Base-by-base conservation (phyloP, 352 stramenopile species). In the Aphanomyces astaci region DNA sequence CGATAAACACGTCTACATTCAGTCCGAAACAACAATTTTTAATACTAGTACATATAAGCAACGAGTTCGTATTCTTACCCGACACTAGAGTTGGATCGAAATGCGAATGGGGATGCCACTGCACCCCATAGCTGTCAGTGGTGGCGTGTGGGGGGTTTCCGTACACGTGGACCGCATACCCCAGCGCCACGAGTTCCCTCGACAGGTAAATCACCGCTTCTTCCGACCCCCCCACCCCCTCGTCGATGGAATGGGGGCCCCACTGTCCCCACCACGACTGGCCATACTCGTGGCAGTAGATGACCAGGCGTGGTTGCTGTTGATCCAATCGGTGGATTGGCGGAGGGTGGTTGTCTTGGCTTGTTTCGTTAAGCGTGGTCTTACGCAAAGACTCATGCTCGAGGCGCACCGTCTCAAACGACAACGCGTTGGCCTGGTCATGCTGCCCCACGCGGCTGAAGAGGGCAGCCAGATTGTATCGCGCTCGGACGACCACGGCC, bases 201-300 rank as follows among this genome's bases (percentile, higher is more conserved):
- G 89, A 73, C 15, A 98, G 66, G 65, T 95, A 96, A 22, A 97
- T 81, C 0, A 97, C 90, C 0, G 91, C 87, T 76, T 97, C 90
- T 71, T 98, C 92, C 5, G 88, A 97, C 0, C 92, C 92, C 28
- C 92, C 92, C 17, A 97, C 76, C 7, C 88, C 91, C 0, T 60
- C 75, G 13, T 36, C 31, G 3, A 93, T 72, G 1, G 84, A 95
- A 2, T 78, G 87, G 30, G 89, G 90, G 0, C 90, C 89, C 91
- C 91, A 97, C 10, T 81, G 43, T 0, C 75, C 76, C 89, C 90
- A 97, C 91, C 90, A 97, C 15, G 79, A 82, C 51, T 97, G 86
- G 0, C 78, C 86, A 55, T 97, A 98, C 64, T 98, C 91, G 67
- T 97, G 67, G 77, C 92, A 98, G 71, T 96, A 97, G 27, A 98